Conservation (phyloP, 2,329 filamentous ascomycete genomes). For the Cladophialophora psammophila region DNA sequence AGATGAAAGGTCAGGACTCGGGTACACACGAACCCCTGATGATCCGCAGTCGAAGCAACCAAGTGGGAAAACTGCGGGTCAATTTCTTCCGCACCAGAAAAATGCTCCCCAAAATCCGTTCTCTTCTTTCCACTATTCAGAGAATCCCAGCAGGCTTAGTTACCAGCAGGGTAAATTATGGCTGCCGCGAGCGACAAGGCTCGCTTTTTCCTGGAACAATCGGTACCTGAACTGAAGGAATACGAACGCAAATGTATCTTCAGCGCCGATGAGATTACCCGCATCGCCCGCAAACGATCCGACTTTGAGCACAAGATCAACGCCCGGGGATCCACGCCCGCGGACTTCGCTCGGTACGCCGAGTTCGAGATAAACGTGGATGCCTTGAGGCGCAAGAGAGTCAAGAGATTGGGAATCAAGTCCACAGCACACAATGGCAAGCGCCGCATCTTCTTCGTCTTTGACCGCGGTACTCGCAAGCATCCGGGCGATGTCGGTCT, state of each 20-base stretch:
- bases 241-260: conserved; percentile 94
- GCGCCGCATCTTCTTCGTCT: conserved; percentile 84
- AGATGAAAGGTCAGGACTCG: conserved; percentile 5
- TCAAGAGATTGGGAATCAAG: conserved; percentile 79
- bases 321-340: conserved; percentile 75
- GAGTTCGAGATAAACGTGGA: conserved; percentile 74
- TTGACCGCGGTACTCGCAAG: conserved; percentile 83
- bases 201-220: conserved; percentile 91
- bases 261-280: conserved; percentile 84
- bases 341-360: conserved; percentile 85
- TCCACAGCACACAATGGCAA: conserved; percentile 75
- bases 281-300: conserved; percentile 87
- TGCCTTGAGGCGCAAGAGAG: conserved; percentile 79
- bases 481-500: conserved; percentile 81
- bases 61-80: conserved; percentile 9
- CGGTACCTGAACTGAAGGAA: conserved; percentile 89
- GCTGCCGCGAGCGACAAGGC: conserved; percentile 89
- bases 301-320: conserved; percentile 93
- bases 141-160: neutral
- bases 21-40: conserved; percentile 8
- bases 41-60: conserved; percentile 17
- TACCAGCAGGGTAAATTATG: conserved; percentile 60
- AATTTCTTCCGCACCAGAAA: conserved; percentile 8
- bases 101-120: conserved; percentile 6
- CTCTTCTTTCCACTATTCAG: neutral